These are phyloP conservation scores for Tetratostichococcus sp. DNA, from an alignment of 139 green algal genomes.

Conservation along the genomic window DNA sequence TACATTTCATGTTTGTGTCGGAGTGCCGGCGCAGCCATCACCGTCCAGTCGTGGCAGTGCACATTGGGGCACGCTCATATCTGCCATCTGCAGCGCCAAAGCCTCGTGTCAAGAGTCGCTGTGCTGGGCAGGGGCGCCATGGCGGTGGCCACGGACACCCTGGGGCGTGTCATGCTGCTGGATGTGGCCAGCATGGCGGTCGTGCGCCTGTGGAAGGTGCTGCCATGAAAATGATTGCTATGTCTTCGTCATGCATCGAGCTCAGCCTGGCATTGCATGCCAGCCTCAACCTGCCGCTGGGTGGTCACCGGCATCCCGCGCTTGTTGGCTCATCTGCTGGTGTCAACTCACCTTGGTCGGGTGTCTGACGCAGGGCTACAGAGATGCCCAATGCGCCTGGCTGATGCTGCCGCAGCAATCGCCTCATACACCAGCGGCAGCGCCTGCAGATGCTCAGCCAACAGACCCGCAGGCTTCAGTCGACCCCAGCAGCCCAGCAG, in stretches of 20 bases:
- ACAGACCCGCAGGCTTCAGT: neutral
- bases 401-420: slow-evolving; percentile 18
- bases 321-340: no score
- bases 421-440: neutral
- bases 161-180: slow-evolving; percentile 59
- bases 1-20: no score
- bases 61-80: no score
- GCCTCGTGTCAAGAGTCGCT: neutral
- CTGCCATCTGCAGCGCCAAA: no score
- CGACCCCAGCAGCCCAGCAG: neutral
- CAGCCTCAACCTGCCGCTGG: neutral
- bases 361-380: slow-evolving; percentile 59
- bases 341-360: no score
- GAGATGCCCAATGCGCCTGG: slow-evolving; percentile 60
- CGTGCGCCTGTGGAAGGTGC: slow-evolving; percentile 59
- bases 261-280: neutral
- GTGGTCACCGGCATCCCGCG: neutral
- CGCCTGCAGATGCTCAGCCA: neutral
- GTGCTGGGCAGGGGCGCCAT: slow-evolving; percentile 17
- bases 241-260: neutral
- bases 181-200: slow-evolving; percentile 29
- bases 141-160: slow-evolving; percentile 48
- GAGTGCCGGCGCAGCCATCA: no score
- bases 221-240: neutral
- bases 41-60: no score